Base-by-base conservation (phyloP, 495 filamentous ascomycete species). In the Penicillium parvum region DNA sequence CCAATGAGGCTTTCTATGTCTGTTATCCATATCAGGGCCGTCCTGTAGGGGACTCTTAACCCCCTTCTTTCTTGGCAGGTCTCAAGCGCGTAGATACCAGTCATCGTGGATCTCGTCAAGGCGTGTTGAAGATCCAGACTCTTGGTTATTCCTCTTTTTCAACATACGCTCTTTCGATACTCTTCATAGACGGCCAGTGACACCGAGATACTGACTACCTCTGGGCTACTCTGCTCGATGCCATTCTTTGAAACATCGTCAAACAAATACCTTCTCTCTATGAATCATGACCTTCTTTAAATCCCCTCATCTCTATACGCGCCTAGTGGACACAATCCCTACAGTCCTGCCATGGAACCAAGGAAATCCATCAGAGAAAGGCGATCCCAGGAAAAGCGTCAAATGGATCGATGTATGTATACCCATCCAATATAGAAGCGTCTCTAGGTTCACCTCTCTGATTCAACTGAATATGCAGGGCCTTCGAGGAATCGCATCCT, bases 321-420 rank as follows among this genome's bases (percentile, higher is more conserved):
- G 58, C 9, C 52, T 71, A 14, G 43, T 53, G 37, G 61, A 63
- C 4, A 60, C 49, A 3, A 55, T 58, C 27, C 45, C 55, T 1
- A 17, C 51, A 17, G 32, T 41, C n/a, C 14, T 68, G 4, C 62
- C 60, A 23, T 68, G 67, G 67, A 51, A 43, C 12, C 50, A 49
- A 16, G 53, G 55, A 19, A 43, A 59, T 12, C 28, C 58, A 4
- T 45, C 43, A 15, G 50, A 53, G 28, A 68, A 63, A 46, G 67
- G 67, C n/a, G 65, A 71, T 39, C 63, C 67, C 1, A 57, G 55
- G 47, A 78, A 79, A 54, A 81, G 80, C 45, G 79, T 85, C 18
- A 84, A 83, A 66, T 85, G 82, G 82, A 78, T 84, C 21, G 82
- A 85, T 75, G 80, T 82, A 65, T 52, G 77, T 71, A 29, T 37